Evolutionary conservation across 306 rosid species (phyloP), one percentile per base, ranked within the genome.

Genomic region (Trichosanthes truncata): DNA sequence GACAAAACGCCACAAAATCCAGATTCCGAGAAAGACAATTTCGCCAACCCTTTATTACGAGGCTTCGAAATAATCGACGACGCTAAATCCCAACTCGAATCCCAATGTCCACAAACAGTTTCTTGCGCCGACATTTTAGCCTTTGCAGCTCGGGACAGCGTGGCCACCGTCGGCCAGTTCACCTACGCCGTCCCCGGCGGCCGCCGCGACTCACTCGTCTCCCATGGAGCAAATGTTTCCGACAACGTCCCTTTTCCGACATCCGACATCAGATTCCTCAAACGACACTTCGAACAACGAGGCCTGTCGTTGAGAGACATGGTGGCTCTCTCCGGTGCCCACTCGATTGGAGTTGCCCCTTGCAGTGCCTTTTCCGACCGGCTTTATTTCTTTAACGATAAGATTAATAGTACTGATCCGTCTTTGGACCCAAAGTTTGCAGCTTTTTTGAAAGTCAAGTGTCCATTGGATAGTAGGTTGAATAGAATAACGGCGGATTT

Each of bases 241-340:
- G 43, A 6, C 9, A 80, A 80, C 57, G 51, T 80, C 43, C 68
- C 82, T 40, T 53, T 49, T 8, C 35, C 46, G 1, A 36, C 51
- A 12, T 10, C 53, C 78, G 43, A 69, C 55, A 49, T 69, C 6
- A 0, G 46, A 6, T 8, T n/a, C 5, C 51, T 80, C n/a, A 29
- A 56, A 66, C n/a, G 18, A 60, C 46, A 55, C 69, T 80, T 80
- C 21, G 56, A 69, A 38, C 5, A 26, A 4, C 74, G 62, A 56
- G 82, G 82, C 5, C 14, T 80, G 36, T 51, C 82, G 12, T 51
- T 80, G 9, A 57, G 26, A 7, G 82, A 80, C 45, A 45, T 45
- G 29, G 78, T 80, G 4, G 78, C 82, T 9, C 82, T 80, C n/a
- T 80, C 82, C 9, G 82, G 82, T 5, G 78, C 82, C 46, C 82